Base-by-base conservation (phyloP, 768 basidiomycete genomes). In the Fibroporia radiculosa region DNA sequence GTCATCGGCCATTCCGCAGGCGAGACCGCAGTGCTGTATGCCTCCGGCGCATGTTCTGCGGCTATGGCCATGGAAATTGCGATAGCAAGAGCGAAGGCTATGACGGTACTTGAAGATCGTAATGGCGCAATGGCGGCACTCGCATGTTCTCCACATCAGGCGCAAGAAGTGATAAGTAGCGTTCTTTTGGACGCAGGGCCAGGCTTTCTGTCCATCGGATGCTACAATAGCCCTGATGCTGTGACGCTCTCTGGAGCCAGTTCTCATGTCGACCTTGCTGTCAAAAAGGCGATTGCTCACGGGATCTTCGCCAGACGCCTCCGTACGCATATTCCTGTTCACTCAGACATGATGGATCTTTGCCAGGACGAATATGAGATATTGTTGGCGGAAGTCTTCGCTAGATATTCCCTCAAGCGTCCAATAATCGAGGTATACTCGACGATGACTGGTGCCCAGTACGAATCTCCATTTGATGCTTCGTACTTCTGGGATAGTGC, bases 1-100 rank as follows among this genome's bases (percentile, higher is more conserved):
- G 56, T 73, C 12, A 38, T 74, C 3, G 73, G 73, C 0, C 71
- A 73, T 52, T 73, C 72, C 14, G 70, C 71, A 10, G 73, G 73
- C 6, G 73, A 74, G 47, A 70, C 70, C 0, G 66, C 67, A 0
- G 42, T 73, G 18, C 45, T 73, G 11, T 71, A 70, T 42, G 65
- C 70, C 0, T 71, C 69, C 2, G 69, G 71, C 14, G 68, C 72
- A 6, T 63, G 56, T 2, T 54, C 67, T 0, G 63, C 65, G 40
- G 62, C 58, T 0, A 61, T 71, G 63, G 71, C 68, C 2, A 40
- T 74, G 22, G 68, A 73, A 49, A 48, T 74, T 6, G 62, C 71
- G 1, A 66, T 73, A 37, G 66, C 65, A 36, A 66, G 71, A 18
- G 69, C 68, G n/a, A 44, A 49, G 23, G 62, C 66, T 2, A 61